These are phyloP conservation scores for Cotoneaster glaucophyllus DNA, from an alignment of 306 rosid genomes.

Conservation along the genomic window DNA sequence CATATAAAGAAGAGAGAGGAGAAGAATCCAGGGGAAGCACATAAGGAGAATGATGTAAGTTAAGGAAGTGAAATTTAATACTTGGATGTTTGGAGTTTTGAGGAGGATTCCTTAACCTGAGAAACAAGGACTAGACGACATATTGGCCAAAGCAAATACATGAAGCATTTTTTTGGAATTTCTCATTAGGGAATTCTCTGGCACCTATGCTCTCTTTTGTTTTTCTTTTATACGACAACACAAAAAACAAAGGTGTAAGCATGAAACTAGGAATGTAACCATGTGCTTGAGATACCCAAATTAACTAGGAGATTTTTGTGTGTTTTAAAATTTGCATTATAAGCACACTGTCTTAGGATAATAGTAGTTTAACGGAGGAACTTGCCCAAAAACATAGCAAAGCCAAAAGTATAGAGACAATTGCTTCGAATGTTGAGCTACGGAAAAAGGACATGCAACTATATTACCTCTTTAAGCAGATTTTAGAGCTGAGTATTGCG, in stretches of 20 bases:
- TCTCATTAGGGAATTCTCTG: conserved; percentile 39
- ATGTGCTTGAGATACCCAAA: conserved; percentile 42
- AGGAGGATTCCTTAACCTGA: conserved; percentile 59
- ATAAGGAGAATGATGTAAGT: conserved; percentile 51
- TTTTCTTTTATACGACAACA: conserved; percentile 18
- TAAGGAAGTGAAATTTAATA: conserved; percentile 26
- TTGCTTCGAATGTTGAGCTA: conserved; percentile 43
- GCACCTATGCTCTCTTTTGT: conserved; percentile 23
- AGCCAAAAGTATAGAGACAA: conserved; percentile 38
- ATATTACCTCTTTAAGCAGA: background rate
- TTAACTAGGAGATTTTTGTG: conserved; percentile 7
- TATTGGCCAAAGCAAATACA: conserved; percentile 34
- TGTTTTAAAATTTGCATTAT: conserved; percentile 12
- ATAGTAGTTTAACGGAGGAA: background rate
- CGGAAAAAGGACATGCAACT: conserved; percentile 10
- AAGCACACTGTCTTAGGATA: conserved; percentile 22
- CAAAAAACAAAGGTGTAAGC: conserved; percentile 35
- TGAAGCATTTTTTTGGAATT: conserved; percentile 40
- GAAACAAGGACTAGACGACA: conserved; percentile 54
- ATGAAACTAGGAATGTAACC: conserved; percentile 45
- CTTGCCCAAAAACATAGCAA: conserved; percentile 37
- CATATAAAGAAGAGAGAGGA: conserved; percentile 27
- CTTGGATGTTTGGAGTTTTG: conserved; percentile 29
- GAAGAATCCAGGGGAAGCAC: conserved; percentile 47
- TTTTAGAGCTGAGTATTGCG: background rate